Percentiles rank a stretch among this genome's conserved stretches.
These are phyloP conservation scores for Adansonia digitata DNA, from an alignment of 345 rosid genomes.

Conservation along the genomic window DNA sequence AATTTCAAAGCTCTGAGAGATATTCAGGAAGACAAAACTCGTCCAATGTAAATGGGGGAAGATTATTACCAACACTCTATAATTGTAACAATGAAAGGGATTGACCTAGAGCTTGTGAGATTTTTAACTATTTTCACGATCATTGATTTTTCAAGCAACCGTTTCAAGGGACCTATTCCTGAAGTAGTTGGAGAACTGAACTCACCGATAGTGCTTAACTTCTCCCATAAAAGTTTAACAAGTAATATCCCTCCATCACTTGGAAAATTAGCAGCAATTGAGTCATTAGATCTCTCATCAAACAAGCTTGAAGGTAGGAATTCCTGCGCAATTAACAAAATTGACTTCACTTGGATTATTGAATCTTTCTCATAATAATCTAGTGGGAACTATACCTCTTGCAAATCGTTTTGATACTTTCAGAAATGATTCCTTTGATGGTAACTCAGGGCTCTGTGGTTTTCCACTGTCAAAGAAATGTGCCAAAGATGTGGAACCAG, in stretches of 20 bases:
- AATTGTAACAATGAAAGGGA: background rate
- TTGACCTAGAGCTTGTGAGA: background rate
- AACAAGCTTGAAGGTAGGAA: slow-evolving; percentile 14
- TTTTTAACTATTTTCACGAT: background rate
- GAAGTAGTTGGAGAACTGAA: background rate
- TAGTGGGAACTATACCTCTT: slow-evolving; percentile 11
- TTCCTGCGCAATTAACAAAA: background rate
- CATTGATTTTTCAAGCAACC: background rate
- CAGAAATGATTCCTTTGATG: background rate
- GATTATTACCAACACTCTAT: background rate
- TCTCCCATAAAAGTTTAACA: background rate
- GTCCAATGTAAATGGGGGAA: background rate
- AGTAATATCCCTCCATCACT: slow-evolving; percentile 18
- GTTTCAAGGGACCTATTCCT: background rate
- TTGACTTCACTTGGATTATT: background rate
- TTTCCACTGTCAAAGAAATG: background rate
- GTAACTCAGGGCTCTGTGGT: background rate
- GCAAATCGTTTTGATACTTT: background rate
- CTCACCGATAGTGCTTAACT: background rate
- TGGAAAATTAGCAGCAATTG: background rate
- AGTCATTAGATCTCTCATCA: slow-evolving; percentile 12
- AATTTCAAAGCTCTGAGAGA: background rate
- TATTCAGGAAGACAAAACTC: background rate
- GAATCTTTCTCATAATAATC: background rate
- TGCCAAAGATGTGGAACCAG: background rate